phyloP scores from a whole-genome alignment of 306 rosid genomes.

The Pyrus betulifolia region DNA sequence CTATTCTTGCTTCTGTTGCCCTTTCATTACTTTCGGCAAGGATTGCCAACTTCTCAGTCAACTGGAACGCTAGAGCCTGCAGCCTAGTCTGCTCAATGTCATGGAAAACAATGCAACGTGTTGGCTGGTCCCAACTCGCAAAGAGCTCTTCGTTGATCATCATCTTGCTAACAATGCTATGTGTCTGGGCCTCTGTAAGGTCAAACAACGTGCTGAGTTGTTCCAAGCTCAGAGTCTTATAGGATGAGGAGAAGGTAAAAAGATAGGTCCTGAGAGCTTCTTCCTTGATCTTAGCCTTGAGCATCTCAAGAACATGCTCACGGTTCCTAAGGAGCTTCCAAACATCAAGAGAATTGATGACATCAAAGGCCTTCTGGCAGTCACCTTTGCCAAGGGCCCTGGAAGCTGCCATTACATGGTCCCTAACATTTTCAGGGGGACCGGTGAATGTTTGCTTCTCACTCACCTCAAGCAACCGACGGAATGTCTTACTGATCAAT shows the following conservation, averaged over 20 bases:
- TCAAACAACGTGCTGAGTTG: constrained; percentile 73
- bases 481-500: constrained; percentile 73
- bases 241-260: constrained; percentile 75
- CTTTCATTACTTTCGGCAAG: constrained; percentile 88
- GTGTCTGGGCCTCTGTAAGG: constrained; percentile 49
- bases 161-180: constrained; percentile 81
- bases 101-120: constrained; percentile 32
- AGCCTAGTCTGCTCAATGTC: constrained; percentile 51
- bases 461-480: constrained; percentile 71
- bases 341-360: constrained; percentile 64
- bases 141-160: constrained; percentile 90
- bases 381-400: constrained; percentile 77
- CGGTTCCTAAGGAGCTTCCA: constrained; percentile 80
- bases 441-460: constrained; percentile 84
- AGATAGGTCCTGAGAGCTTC: constrained; percentile 92
- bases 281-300: constrained; percentile 76
- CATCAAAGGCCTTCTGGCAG: constrained; percentile 55
- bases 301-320: constrained; percentile 58
- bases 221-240: constrained; percentile 62
- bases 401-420: constrained; percentile 90
- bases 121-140: constrained; percentile 50
- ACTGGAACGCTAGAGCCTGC: constrained; percentile 75
- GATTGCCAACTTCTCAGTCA: constrained; percentile 75
- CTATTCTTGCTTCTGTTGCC: constrained; percentile 72
- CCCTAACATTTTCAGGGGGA: constrained; percentile 92